Percentiles rank a stretch among this genome's conserved stretches.
Conservation (phyloP, 495 filamentous ascomycete species). For the Lepraria neglecta region DNA sequence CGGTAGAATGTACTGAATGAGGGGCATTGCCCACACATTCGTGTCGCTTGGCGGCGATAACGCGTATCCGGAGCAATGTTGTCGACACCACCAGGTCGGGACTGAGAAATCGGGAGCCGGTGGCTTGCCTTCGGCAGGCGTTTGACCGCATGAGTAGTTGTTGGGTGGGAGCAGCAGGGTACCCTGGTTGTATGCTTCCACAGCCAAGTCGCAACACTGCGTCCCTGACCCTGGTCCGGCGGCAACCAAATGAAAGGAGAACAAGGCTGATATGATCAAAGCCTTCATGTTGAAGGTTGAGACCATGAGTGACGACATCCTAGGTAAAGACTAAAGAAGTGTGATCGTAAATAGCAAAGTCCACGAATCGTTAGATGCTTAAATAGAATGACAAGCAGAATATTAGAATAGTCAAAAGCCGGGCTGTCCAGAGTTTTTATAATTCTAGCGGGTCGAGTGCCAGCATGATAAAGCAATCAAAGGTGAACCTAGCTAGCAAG, state of each 20-base stretch:
- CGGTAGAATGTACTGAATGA: conserved; percentile 30
- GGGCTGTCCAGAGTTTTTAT: no score
- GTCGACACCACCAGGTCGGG: conserved; percentile 18
- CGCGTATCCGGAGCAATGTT: conserved; percentile 27
- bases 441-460: no score
- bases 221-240: conserved; percentile 1
- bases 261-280: background rate
- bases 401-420: no score
- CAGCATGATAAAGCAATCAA: no score
- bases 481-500: no score
- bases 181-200: conserved; percentile 1
- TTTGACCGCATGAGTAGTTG: conserved; percentile 17
- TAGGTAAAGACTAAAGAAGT: no score
- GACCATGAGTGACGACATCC: no score
- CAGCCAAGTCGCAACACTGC: conserved; percentile 15
- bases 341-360: no score
- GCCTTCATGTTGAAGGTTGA: background rate
- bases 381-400: no score
- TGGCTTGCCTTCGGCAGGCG: background rate
- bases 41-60: conserved; percentile 17
- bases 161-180: background rate
- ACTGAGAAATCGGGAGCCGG: conserved; percentile 21
- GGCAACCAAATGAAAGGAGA: background rate
- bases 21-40: conserved; percentile 23
- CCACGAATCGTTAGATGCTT: no score